These are phyloP conservation scores for Phyllosticta citrichinensis DNA, from an alignment of 2,329 filamentous ascomycete species.

Conservation along the genomic window DNA sequence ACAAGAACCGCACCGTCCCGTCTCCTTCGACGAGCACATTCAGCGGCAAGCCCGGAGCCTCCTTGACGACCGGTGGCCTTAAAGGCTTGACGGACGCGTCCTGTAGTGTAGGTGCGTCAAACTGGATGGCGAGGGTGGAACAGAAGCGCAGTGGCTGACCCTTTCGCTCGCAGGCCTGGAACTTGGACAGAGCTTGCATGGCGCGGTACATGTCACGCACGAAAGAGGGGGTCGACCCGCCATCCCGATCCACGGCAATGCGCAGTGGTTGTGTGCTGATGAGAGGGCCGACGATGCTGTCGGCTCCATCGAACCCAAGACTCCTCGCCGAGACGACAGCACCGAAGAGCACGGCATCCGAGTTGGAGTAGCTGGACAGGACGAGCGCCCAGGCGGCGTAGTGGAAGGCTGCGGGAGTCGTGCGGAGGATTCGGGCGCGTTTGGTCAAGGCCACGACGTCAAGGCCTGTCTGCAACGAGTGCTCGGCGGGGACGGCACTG, in stretches of 20 bases:
- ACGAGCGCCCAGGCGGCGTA: slow-evolving; percentile 26
- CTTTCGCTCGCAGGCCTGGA: neutral
- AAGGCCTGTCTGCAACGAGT: neutral
- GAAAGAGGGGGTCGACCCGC: neutral
- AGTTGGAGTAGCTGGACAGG: slow-evolving; percentile 22
- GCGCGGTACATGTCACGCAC: neutral
- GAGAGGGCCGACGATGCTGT: slow-evolving; percentile 29
- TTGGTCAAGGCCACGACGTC: neutral
- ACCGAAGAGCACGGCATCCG: slow-evolving; percentile 32
- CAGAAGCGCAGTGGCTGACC: neutral
- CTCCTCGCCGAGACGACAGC: slow-evolving; percentile 34
- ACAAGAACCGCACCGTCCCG: neutral
- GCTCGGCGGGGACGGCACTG: neutral
- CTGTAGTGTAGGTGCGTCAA: neutral
- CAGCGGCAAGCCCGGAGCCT: neutral
- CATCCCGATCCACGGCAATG: neutral
- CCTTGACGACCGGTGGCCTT: neutral
- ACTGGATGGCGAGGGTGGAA: neutral
- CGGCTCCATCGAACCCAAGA: slow-evolving; percentile 24
- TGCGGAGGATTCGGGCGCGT: neutral
- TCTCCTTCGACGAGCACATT: neutral
- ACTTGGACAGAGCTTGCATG: neutral
- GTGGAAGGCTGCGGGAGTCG: slow-evolving; percentile 26
- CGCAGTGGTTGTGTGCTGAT: neutral
- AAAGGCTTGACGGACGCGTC: neutral